Conservation (phyloP, 805 yeast genomes). For the Starmerella ratchasimensis region DNA sequence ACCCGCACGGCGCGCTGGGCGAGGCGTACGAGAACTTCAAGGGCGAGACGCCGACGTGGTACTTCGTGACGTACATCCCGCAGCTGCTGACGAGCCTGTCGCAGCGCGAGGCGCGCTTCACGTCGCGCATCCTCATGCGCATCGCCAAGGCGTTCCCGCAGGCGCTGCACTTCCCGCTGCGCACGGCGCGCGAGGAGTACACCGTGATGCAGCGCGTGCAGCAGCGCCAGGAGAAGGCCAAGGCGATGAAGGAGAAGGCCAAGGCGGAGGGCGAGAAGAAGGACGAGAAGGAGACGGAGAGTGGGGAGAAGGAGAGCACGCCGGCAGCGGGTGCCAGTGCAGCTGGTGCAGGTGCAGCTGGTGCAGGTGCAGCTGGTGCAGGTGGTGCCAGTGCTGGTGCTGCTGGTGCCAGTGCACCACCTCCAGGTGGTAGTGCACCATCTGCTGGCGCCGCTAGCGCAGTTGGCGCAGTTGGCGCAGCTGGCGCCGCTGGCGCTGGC, state of each 20-base stretch:
- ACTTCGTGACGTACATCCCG: conserved; percentile 95
- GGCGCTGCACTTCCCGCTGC: conserved; percentile 86
- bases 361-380: not conserved
- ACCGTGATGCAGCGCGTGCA: conserved; percentile 59
- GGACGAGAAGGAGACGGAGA: not conserved
- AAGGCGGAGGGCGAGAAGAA: not conserved
- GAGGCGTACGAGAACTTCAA: conserved; percentile 82
- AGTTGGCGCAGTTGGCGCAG: conserved; percentile 6
- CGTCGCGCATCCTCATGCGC: conserved; percentile 71
- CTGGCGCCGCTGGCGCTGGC: not conserved
- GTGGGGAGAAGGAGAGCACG: not conserved
- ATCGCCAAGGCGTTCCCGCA: conserved; percentile 97
- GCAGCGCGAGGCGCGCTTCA: conserved; percentile 80
- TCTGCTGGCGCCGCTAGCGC: not conserved
- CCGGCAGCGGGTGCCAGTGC: not conserved
- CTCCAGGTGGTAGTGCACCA: no score
- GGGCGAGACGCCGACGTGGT: conserved; percentile 98
- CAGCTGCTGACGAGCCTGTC: conserved; percentile 81
- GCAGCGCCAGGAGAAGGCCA: conserved; percentile 2
- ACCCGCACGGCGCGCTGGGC: conserved; percentile 62
- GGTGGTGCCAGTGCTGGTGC: not conserved
- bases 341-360: not conserved
- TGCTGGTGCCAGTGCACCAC: no score
- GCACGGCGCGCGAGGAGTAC: conserved; percentile 91
- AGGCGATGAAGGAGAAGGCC: not conserved